These are phyloP conservation scores for Quercus rubra DNA, from an alignment of 306 rosid species.

Conservation along the genomic window DNA sequence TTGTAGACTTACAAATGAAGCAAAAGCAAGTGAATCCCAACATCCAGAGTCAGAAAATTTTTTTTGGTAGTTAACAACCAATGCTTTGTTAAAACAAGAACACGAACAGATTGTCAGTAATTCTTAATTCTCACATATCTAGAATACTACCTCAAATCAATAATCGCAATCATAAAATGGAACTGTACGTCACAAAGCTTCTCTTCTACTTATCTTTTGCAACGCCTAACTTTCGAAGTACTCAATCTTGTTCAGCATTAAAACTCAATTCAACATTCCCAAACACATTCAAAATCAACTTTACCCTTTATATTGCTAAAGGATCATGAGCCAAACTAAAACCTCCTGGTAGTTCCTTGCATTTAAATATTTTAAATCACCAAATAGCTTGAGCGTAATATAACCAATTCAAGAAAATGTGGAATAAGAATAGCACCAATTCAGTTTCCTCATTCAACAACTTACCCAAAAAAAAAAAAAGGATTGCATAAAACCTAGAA, in stretches of 20 bases:
- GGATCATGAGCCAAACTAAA: not conserved
- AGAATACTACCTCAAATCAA: not conserved
- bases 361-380: not conserved
- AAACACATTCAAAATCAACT: not conserved
- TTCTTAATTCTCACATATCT: not conserved
- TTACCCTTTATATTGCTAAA: not conserved
- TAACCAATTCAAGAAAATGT: not conserved
- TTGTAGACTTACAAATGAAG: not conserved
- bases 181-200: not conserved
- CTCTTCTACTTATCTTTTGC: not conserved
- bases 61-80: not conserved
- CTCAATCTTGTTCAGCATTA: not conserved
- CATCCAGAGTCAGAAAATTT: not conserved
- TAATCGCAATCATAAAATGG: not conserved
- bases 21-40: not conserved
- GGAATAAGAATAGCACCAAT: not conserved
- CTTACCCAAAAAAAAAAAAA: too few relatives aligned
- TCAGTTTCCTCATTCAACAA: not conserved
- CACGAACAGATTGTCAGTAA: not conserved
- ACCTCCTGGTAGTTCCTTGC: not conserved
- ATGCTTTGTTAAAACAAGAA: not conserved
- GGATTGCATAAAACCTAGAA: not conserved
- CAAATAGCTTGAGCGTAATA: not conserved
- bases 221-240: not conserved
- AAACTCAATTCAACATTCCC: not conserved